Evolutionary conservation across 106 monocot species (phyloP).

Genomic region (Amphibolis antarctica): DNA sequence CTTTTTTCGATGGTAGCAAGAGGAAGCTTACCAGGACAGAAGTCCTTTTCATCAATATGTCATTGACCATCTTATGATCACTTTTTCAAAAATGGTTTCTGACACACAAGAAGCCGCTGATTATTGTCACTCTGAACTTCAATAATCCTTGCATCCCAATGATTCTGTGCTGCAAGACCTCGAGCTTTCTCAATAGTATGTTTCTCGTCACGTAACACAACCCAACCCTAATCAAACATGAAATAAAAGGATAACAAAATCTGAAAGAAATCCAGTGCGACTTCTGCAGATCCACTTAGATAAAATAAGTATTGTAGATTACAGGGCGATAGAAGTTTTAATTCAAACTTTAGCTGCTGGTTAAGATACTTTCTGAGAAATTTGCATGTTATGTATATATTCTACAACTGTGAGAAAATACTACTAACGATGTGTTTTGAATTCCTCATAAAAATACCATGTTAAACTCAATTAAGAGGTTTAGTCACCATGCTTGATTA

Average conservation of each 20-base stretch:
- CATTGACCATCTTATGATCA: background rate
- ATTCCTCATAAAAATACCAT: no score
- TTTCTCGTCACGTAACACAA: slow-evolving; percentile 19
- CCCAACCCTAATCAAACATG: slow-evolving; percentile 21
- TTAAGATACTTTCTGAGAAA: no score
- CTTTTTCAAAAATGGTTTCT: slow-evolving; percentile 29
- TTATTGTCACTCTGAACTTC: slow-evolving; percentile 16
- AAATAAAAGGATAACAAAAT: background rate
- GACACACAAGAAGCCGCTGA: slow-evolving; percentile 22
- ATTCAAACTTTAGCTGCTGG: no score
- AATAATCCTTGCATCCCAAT: slow-evolving; percentile 31
- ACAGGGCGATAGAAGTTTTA: no score
- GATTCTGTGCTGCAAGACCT: slow-evolving; percentile 17
- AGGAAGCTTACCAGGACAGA: background rate
- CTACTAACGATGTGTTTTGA: no score
- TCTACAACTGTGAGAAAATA: no score
- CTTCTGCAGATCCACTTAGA: no score
- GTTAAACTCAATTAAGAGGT: no score
- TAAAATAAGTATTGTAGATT: no score
- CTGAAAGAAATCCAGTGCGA: no score
- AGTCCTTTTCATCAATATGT: background rate
- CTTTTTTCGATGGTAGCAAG: background rate
- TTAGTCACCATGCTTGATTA: no score
- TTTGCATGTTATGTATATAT: no score
- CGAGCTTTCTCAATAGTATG: slow-evolving; percentile 14